Evolutionary conservation across 2,329 filamentous ascomycete species (phyloP), one percentile per base, ranked within the genome.

Genomic region (Cercospora beticola): DNA sequence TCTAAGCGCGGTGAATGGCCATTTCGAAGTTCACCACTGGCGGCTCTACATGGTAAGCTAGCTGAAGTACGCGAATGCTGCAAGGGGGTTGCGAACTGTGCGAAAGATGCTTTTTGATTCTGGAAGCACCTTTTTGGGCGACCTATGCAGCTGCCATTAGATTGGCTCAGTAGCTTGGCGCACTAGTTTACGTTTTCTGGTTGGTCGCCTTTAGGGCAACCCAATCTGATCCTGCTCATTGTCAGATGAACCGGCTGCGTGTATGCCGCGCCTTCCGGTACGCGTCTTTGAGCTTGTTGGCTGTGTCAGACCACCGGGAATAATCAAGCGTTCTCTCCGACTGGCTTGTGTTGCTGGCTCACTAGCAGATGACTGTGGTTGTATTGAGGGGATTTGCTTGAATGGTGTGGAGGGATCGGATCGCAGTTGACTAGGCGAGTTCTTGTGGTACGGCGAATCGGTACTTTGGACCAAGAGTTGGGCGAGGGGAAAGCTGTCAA

Each of bases 341-440:
- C 56, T 59, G 56, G 56, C n/a, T 36, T 36, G 56, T 23, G 31
- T 36, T 16, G 16, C 14, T 59, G 56, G 56, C 8, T 21, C 56
- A 36, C 56, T 59, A 59, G 56, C 18, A 36, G 56, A 59, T 21
- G 56, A 59, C 56, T 59, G 56, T 59, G 56, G 56, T 59, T 59
- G 56, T 59, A 59, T 59, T 36, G 56, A 59, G 56, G 56, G 31
- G 56, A 30, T 18, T 59, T 28, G 49, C 49, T 56, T 28, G 49
- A 28, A 56, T 4, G 23, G 23, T 28, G 49, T 56, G 49, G n/a
- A 12, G 23, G 21, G 23, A 7, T 56, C 49, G 23, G 23, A 56
- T 56, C 49, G 14, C 26, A 26, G 49, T n/a, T 16, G 49, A 28
- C 12, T 26, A 26, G 49, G 49, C 21, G 12, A 30, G 12, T 28